Evolutionary conservation across 768 basidiomycete species (phyloP).

Genomic region (Aureoboletus auriporus): DNA sequence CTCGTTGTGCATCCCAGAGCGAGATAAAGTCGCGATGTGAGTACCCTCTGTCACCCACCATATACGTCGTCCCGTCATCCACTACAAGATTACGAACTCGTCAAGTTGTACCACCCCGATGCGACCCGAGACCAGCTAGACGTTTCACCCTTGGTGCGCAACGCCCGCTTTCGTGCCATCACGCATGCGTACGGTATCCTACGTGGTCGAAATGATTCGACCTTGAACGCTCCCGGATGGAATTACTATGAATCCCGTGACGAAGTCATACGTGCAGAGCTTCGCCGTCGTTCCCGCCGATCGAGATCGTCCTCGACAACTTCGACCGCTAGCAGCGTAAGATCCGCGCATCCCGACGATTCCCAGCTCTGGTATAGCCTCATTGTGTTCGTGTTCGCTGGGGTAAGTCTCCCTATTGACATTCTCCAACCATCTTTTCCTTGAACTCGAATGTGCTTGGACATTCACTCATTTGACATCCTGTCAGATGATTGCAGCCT

Average conservation of each 20-base stretch:
- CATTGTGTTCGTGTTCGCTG: constrained; percentile 8
- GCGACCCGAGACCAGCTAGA: constrained; percentile 38
- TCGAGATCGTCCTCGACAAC: constrained; percentile 22
- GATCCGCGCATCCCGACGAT: background rate
- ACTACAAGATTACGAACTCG: constrained; percentile 66
- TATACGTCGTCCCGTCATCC: too few relatives aligned
- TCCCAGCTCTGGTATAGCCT: constrained; percentile 10
- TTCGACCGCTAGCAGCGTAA: background rate
- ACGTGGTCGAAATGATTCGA: constrained; percentile 2
- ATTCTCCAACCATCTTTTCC: background rate
- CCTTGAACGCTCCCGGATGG: background rate
- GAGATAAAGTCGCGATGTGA: constrained; percentile 68
- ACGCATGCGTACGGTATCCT: constrained; percentile 57
- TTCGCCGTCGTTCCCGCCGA: constrained; percentile 41
- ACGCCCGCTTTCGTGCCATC: constrained; percentile 61
- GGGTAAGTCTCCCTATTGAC: constrained; percentile 6
- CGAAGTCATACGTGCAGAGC: constrained; percentile 48
- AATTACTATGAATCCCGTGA: constrained; percentile 12
- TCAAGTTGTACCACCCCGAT: constrained; percentile 70
- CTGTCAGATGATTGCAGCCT: constrained; percentile 7
- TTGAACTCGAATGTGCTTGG: background rate
- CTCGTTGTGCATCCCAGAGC: constrained; percentile 46
- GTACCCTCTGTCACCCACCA: constrained; percentile 14
- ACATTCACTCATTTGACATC: too few relatives aligned
- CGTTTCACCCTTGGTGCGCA: constrained; percentile 42